Evolutionary conservation across 805 yeast genomes (phyloP), one percentile per base, ranked within the genome.

Genomic region (Cyberlindnera xylosilytica): DNA sequence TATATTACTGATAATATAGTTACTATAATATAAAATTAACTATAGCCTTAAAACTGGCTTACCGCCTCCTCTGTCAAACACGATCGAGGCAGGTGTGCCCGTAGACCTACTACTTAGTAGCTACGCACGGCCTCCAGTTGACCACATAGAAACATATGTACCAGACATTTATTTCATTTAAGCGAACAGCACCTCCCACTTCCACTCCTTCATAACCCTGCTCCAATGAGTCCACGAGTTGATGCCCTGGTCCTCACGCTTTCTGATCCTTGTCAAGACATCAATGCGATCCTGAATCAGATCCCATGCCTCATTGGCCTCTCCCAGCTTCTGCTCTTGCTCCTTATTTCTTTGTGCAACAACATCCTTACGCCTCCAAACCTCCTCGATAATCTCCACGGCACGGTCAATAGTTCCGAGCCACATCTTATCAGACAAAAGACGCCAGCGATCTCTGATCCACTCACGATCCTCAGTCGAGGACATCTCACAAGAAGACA

Each of bases 171-270:
- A 13, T 13, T 27, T 12, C 16, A 23, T 18, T 27, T 27, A 54
- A 3, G 59, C 87, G 38, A 82, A 64, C 27, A 81, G 58, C 9
- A 82, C 82, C 56, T 82, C 87, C 86, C 87, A 80, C 1, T 80
- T 79, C 87, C 88, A 81, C 49, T 82, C 87, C 51, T 75, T 73
- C 87, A 82, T 82, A 13, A 82, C 78, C 0, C 76, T 64, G 42
- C 79, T 75, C 88, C 88, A 82, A 58, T 82, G 87, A 6, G 79
- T 61, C 63, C 74, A 68, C 23, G 77, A 70, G 36, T 66, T 64
- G 32, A 78, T 65, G 1, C 74, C 73, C 27, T 65, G 67, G 26
- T 66, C 70, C 12, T 64, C 65, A 11, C 64, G 48, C 24, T 48
- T 46, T 41, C 51, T 52, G 12, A 33, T 37, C 7, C 52, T 47